A percentile compares a stretch with the other conserved stretches of the same genome.
phyloP scores from a whole-genome alignment of 2,329 filamentous ascomycete species.

The Aureobasidium sp. region DNA sequence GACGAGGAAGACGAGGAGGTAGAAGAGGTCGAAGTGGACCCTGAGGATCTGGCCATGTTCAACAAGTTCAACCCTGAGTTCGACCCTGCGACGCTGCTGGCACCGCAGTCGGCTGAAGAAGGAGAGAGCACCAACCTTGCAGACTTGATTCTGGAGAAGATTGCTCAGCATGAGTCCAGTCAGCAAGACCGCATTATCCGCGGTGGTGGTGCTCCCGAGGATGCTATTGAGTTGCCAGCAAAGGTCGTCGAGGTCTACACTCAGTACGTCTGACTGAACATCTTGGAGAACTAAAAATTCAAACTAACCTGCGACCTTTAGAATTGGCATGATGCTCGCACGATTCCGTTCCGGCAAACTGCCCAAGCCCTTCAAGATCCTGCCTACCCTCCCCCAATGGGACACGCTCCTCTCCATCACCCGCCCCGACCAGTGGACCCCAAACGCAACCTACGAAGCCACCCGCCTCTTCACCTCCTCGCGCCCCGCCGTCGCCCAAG shows the following conservation, averaged over 20 bases:
- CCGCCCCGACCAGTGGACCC: constrained; percentile 67
- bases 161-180: constrained; percentile 77
- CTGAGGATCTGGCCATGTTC: constrained; percentile 81
- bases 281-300: neutral
- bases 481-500: constrained; percentile 69
- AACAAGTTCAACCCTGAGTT: constrained; percentile 76
- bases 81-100: constrained; percentile 61
- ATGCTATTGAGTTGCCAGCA: constrained; percentile 75
- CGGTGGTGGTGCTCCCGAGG: constrained; percentile 56
- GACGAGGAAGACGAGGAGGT: constrained; percentile 62
- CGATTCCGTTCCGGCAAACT: constrained; percentile 94
- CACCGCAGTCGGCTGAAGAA: constrained; percentile 49
- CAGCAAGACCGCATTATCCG: constrained; percentile 37
- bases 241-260: constrained; percentile 93
- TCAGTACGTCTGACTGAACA: constrained; percentile 45
- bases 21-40: constrained; percentile 67
- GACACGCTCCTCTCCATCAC: constrained; percentile 79
- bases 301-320: constrained; percentile 4
- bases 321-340: constrained; percentile 73
- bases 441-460: constrained; percentile 78
- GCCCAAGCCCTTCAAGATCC: constrained; percentile 94
- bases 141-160: constrained; percentile 88
- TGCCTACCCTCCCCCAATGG: constrained; percentile 88
- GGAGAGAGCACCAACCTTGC: constrained; percentile 65
- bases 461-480: constrained; percentile 87